Conservation (phyloP, 1,284 basidiomycete species). For the Microbotryomycetes sp. region DNA sequence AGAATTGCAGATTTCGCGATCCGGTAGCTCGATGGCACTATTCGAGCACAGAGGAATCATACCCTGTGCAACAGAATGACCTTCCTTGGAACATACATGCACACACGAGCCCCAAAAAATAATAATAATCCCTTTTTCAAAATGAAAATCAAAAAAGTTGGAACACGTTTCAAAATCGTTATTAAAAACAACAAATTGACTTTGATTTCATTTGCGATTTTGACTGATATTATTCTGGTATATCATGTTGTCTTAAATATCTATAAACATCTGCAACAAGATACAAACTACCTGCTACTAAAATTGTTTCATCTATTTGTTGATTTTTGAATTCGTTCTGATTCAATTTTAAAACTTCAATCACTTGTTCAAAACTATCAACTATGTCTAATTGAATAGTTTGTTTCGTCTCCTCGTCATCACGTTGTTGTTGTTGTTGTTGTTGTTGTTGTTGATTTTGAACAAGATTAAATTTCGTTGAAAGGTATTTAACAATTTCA, state of each 20-base stretch:
- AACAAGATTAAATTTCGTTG: neutral
- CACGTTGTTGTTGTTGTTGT: neutral
- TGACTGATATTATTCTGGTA: too few species aligned
- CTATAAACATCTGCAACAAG: conserved; percentile 83
- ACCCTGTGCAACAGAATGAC: too few species aligned
- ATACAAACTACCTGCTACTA: conserved; percentile 84
- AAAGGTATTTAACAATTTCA: conserved; percentile 44
- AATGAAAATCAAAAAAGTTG: too few species aligned
- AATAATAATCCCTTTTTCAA: too few species aligned
- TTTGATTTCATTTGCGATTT: too few species aligned
- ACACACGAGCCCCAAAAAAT: too few species aligned
- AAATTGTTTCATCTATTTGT: conserved; percentile 53
- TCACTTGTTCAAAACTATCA: conserved; percentile 20
- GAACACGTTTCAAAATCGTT: too few species aligned
- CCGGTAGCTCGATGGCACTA: too few species aligned
- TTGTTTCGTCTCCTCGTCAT: conserved; percentile 47
- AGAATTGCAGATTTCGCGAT: too few species aligned
- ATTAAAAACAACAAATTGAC: too few species aligned
- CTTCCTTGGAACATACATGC: too few species aligned
- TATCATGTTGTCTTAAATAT: conserved; percentile 13
- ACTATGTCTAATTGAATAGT: conserved; percentile 19
- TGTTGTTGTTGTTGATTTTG: neutral
- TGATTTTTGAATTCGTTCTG: conserved; percentile 40
- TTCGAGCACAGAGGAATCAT: too few species aligned
- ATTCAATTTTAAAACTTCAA: conserved; percentile 33